Evolutionary conservation across 768 basidiomycete genomes (phyloP), one percentile per base, ranked within the genome.

Genomic region (Hortiboletus flavorubellus): DNA sequence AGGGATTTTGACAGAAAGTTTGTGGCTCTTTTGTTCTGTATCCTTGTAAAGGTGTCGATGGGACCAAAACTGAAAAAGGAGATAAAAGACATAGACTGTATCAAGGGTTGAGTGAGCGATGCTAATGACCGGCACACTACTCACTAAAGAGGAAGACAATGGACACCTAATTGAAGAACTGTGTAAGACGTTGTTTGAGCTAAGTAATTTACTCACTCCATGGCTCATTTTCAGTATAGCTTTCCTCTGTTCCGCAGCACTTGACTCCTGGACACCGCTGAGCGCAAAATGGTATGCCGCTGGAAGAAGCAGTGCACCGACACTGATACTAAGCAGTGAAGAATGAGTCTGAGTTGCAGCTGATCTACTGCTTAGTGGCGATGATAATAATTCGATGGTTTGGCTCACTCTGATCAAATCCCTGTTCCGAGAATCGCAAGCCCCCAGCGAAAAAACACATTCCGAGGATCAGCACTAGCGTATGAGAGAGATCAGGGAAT

Each of bases 401-500:
- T 15, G 35, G 75, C 87, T 65, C 59, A 89, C 89, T 85, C 39
- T 79, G 72, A 46, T 85, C 84, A 63, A 91, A 89, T 1, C 85
- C 89, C 72, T 92, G 91, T 61, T 91, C 86, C 18, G 86, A 87
- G 64, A 83, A 92, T 61, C 81, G 81, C 48, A 84, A 72, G 18
- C 91, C 91, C 53, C 90, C 91, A 21, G 87, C 89, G 61, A 93
- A 92, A 73, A 93, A 93, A 64, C 91, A 92, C 91, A 93, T 91
- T 46, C 91, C 91, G 31, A 93, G 78, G 16, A 93, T 85, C 47
- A 94, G 78, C 34, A 92, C 87, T 89, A 47, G 15, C 21, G 15
- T 15, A 48, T 49, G 40, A 23, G 29, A 23, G 29, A 40, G 9
- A 46, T 71, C 33, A 64, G 54, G 12, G 12, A 23, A 49, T 18